Percentiles rank a stretch among this genome's conserved stretches.
Conservation (phyloP, 2,329 filamentous ascomycete species). For the Talaromyces atroroseus region DNA sequence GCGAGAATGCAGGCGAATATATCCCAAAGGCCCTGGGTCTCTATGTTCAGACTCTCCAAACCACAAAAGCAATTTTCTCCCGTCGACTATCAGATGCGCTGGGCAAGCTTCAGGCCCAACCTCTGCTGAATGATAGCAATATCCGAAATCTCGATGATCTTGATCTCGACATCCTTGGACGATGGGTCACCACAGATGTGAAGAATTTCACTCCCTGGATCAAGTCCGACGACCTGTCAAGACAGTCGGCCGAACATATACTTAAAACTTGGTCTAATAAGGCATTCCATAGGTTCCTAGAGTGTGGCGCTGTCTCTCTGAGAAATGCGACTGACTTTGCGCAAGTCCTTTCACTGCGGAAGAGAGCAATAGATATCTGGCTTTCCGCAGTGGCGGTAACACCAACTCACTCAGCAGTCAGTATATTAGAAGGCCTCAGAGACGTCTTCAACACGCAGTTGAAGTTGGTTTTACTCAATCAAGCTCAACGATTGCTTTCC, state of each 20-base stretch:
- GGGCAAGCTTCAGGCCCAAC: slow-evolving; percentile 60
- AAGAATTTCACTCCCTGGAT: slow-evolving; percentile 83
- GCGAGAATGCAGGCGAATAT: slow-evolving; percentile 43
- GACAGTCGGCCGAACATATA: slow-evolving; percentile 54
- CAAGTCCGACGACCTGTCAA: slow-evolving; percentile 68
- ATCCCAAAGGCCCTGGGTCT: slow-evolving; percentile 64
- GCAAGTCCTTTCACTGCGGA: slow-evolving; percentile 63
- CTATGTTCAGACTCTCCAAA: slow-evolving; percentile 70
- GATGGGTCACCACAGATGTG: slow-evolving; percentile 78
- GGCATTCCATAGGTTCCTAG: slow-evolving; percentile 56
- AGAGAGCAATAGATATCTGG: slow-evolving; percentile 67
- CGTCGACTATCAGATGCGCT: slow-evolving; percentile 65
- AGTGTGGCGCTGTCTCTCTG: slow-evolving; percentile 40
- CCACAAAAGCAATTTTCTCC: slow-evolving; percentile 72
- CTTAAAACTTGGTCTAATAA: slow-evolving; percentile 60
- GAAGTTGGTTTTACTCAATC: slow-evolving; percentile 55
- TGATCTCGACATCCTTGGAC: slow-evolving; percentile 68
- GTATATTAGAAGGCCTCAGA: slow-evolving; percentile 64
- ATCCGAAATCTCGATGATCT: slow-evolving; percentile 64
- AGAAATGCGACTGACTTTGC: slow-evolving; percentile 51
- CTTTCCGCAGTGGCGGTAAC: slow-evolving; percentile 64
- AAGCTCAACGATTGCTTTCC: slow-evolving; percentile 59
- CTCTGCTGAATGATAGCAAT: slow-evolving; percentile 65
- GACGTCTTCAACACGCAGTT: slow-evolving; percentile 64
- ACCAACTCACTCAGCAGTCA: slow-evolving; percentile 44